Evolutionary conservation across 1,139 yeast species (phyloP).

Genomic region (Starmera stellimalicola): DNA sequence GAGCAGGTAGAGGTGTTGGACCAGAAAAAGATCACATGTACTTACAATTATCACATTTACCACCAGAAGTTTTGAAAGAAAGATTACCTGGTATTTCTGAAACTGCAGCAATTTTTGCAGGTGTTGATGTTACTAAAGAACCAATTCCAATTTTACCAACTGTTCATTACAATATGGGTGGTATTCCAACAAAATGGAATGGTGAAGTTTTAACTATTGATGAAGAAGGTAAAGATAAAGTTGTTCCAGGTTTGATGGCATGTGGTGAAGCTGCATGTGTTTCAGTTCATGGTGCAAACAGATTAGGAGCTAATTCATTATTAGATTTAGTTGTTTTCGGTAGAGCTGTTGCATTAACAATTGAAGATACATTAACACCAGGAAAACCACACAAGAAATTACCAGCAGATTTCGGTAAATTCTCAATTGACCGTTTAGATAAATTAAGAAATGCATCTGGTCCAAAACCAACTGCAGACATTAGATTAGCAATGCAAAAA

Average conservation of each 20-base stretch:
- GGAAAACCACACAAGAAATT: slow-evolving; percentile 76
- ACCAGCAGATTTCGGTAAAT: slow-evolving; percentile 80
- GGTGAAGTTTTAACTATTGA: slow-evolving; percentile 88
- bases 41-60: slow-evolving; percentile 91
- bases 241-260: slow-evolving; percentile 90
- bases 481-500: slow-evolving; percentile 88
- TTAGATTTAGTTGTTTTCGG: slow-evolving; percentile 97
- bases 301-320: slow-evolving; percentile 98
- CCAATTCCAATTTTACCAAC: slow-evolving; percentile 98
- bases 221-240: slow-evolving; percentile 82
- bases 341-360: slow-evolving; percentile 94
- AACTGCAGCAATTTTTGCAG: slow-evolving; percentile 97
- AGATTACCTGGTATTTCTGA: slow-evolving; percentile 99
- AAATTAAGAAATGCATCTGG: slow-evolving; percentile 81
- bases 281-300: slow-evolving; percentile 98
- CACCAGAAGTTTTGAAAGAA: slow-evolving; percentile 84
- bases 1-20: slow-evolving; percentile 99
- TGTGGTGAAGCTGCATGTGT: slow-evolving; percentile 99
- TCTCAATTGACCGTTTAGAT: slow-evolving; percentile 87
- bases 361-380: slow-evolving; percentile 77
- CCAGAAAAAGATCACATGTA: slow-evolving; percentile 90
- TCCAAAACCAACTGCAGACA: slow-evolving; percentile 71
- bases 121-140: slow-evolving; percentile 98
- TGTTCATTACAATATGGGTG: slow-evolving; percentile 99
- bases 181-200: slow-evolving; percentile 96